Base-by-base conservation (phyloP, 495 filamentous ascomycete species). In the Penicillium verhagenii region DNA sequence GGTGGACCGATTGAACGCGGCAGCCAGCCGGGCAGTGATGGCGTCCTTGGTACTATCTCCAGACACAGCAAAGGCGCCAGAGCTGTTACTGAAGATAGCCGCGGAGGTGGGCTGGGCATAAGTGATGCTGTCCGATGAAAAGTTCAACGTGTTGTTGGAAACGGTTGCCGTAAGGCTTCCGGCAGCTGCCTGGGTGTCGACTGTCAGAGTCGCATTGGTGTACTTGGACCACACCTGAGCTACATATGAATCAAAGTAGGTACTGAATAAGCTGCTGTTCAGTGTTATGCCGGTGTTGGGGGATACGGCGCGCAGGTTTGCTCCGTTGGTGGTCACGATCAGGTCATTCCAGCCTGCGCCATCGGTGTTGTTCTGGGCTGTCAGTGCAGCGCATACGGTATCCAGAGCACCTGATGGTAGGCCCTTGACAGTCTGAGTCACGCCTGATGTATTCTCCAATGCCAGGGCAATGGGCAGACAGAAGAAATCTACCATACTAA, bases 401-500 rank as follows among this genome's bases (percentile, higher is more conserved):
- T 78, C 74, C 9, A 91, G 79, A 4, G 83, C 87, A 54, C 76
- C 66, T 0, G 78, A 26, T 0, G 81, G 76, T 53, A 87, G 70
- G 24, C 88, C 88, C 5, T 73, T 59, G 18, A 91, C 86, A 24
- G 72, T 68, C 57, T 86, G 79, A 1, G 66, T 74, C 3, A 53
- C 44, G n/a, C 81, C 81, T 8, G 74, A 67, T 3, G 75, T 71
- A 58, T 79, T 82, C 29, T 71, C 72, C 6, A 92, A 76, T 25
- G 77, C 68, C 35, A 92, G 71, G 6, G 84, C 78, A 47, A 90
- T 81, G 9, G 88, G 87, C 9, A 89, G 57, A 47, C 75, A 73
- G 37, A 88, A 81, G 61, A 91, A 91, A 71, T 92, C 88, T 35
- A 92, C 88, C 58, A 86, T 86, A 49, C 75, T 80, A 59, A 91